phyloP scores from a whole-genome alignment of 2,329 filamentous ascomycete species.

The Cladosporium sp. region DNA sequence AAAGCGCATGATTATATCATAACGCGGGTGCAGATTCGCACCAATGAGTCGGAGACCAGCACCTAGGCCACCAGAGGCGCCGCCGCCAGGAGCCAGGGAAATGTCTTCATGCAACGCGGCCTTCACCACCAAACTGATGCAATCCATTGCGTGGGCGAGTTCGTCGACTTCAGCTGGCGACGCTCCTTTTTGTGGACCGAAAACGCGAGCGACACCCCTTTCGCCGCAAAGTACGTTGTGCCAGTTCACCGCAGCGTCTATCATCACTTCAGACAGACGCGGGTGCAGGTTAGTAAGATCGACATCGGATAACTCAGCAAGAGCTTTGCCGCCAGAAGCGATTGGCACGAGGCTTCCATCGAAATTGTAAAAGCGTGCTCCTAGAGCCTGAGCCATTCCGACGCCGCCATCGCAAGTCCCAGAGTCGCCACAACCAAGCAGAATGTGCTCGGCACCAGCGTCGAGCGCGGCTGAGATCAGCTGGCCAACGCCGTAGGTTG shows the following conservation, averaged over 20 bases:
- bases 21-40: constrained; percentile 48
- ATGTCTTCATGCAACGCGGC: constrained; percentile 40
- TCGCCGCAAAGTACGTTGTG: constrained; percentile 54
- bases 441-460: constrained; percentile 47
- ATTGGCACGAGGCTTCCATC: constrained; percentile 41
- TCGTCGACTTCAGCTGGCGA: constrained; percentile 44
- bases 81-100: constrained; percentile 46
- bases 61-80: constrained; percentile 55
- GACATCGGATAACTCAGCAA: constrained; percentile 41
- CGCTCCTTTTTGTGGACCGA: constrained; percentile 55
- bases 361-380: constrained; percentile 45
- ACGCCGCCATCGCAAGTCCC: constrained; percentile 56
- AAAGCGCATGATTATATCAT: constrained; percentile 54
- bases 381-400: constrained; percentile 57
- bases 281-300: constrained; percentile 45
- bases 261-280: constrained; percentile 39
- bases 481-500: constrained; percentile 55
- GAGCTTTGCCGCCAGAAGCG: constrained; percentile 45
- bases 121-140: constrained; percentile 41
- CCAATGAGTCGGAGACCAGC: constrained; percentile 53
- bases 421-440: constrained; percentile 57
- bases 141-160: constrained; percentile 47
- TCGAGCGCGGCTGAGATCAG: constrained; percentile 50
- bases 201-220: constrained; percentile 52
- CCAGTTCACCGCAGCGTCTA: constrained; percentile 56